A percentile compares a stretch with the other conserved stretches of the same genome.
These are phyloP conservation scores for Colletotrichum abscissum DNA, from an alignment of 2,329 filamentous ascomycete genomes.

Conservation along the genomic window DNA sequence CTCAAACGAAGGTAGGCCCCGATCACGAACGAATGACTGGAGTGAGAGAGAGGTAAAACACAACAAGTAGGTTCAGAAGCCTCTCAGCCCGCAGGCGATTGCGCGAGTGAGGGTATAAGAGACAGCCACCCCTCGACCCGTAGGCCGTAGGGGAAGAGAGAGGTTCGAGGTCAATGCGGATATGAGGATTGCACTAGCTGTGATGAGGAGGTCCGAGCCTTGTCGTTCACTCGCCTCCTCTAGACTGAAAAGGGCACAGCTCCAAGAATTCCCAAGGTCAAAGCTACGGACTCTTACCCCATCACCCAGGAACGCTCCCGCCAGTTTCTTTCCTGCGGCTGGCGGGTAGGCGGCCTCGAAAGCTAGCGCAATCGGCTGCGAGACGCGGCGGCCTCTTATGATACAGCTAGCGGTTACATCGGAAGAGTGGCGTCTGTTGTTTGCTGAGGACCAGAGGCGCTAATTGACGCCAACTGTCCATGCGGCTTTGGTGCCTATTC, in stretches of 20 bases:
- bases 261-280: conserved; percentile 2
- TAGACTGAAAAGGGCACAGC: conserved; percentile 1
- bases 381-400: conserved; percentile 22
- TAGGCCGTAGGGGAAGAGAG: not conserved
- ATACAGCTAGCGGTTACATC: conserved; percentile 28
- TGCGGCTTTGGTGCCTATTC: conserved; percentile 22
- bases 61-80: not conserved
- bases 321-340: not conserved
- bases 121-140: conserved; percentile 1
- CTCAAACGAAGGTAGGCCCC: not conserved
- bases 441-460: not conserved
- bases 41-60: not conserved
- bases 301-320: not conserved
- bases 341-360: not conserved
- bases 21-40: conserved; percentile 20
- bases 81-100: not conserved
- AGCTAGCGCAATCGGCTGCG: conserved; percentile 11
- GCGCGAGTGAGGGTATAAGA: conserved; percentile 32
- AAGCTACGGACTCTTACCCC: conserved; percentile 6
- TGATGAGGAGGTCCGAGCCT: conserved; percentile 31
- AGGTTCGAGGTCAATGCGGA: conserved; percentile 30
- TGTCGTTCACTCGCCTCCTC: conserved; percentile 25
- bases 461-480: conserved; percentile 27
- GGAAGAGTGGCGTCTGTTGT: conserved; percentile 8
- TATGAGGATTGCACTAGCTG: conserved; percentile 30